Base-by-base conservation (phyloP, 805 yeast genomes). In the Blastobotrys parvus region DNA sequence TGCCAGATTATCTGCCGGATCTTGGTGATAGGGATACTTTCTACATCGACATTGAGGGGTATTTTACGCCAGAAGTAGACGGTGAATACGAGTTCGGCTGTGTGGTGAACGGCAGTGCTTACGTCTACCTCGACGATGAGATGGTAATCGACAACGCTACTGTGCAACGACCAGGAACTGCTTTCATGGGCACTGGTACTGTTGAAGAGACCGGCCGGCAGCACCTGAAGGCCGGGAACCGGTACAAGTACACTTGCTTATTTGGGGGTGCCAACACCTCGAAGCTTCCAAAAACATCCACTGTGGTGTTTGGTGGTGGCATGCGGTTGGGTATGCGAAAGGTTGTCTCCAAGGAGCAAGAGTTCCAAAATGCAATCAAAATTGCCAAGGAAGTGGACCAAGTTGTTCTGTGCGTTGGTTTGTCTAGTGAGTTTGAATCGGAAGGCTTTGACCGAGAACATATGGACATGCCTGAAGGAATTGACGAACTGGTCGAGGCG, bases 81-180 rank as follows among this genome's bases (percentile, higher is more conserved):
- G 79, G 72, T 7, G 64, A 57, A 13, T 77, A 71, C 52, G 69
- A 68, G 43, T 69, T 78, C 51, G 82, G 82, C 18, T 57, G 74
- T 42, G 59, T 73, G 11, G 71, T 70, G 29, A 53, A 64, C 39
- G 84, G 84, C 17, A 72, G 80, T 32, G 80, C 77, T 23, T 70
- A 69, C 54, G 46, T 79, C 18, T 79, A 65, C 50, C 56, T 78
- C 40, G 71, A 79, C 51, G 81, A 60, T 44, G 52, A 71, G 51
- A 60, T 76, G 44, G 62, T 79, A 25, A 72, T 76, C 40, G 82
- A 78, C 57, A 77, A 78, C 60, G 70, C 67, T 51, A 71, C 77
- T 35, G 57, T 66, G 21, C 83, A 79, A 61, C 60, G 49, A 2
- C 55, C 52, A 22, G 83, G 82, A 10, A 58, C 62, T 27, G 63